Evolutionary conservation across 192 early-diverging fungal species (phyloP), one percentile per base, ranked within the genome.

Genomic region (Umbelopsis sp.): DNA sequence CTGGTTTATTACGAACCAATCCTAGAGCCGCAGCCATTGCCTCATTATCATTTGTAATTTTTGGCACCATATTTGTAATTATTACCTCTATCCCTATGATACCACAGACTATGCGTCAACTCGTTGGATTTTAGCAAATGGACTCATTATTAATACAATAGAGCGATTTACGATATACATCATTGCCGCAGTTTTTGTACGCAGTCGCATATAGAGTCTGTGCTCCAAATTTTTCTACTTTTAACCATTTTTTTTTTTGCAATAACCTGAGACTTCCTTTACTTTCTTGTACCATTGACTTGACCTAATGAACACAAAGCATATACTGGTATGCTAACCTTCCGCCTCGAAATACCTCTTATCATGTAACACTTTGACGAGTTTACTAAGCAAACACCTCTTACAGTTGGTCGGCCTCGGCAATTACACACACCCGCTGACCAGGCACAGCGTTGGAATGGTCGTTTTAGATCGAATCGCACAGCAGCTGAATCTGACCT

Each of bases 381-480:
- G 37, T 41, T 9, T 41, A 10, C 37, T 41, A 41, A 41, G 10
- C 37, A 41, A 41, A 9, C 0, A 23, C 0, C 33, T n/a, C 20
- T 22, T 49, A 20, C 48, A 88, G 86, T 71, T 93, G 37, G 88
- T 89, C 22, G 92, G 92, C 18, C 80, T 93, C 18, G 92, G 92
- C 46, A 93, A 93, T 80, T 73, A 87, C 49, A 82, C 79, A 13
- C 82, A 83, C 25, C 87, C 89, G 18, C 70, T 82, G 30, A 92
- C 90, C 8, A 75, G 92, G 41, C 92, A 93, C 72, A 92, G 87
- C 67, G 86, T 92, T 4, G 92, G 92, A 9, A 88, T 90, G 86
- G 82, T 89, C 81, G 78, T 87, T 23, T 55, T 92, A 9, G 87
- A 93, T 70, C 53, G 71, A 23, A 67, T 87, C 33, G 87, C 86